Conservation (phyloP, 2,329 filamentous ascomycete genomes). For the Neofusicoccum umdonicola region DNA sequence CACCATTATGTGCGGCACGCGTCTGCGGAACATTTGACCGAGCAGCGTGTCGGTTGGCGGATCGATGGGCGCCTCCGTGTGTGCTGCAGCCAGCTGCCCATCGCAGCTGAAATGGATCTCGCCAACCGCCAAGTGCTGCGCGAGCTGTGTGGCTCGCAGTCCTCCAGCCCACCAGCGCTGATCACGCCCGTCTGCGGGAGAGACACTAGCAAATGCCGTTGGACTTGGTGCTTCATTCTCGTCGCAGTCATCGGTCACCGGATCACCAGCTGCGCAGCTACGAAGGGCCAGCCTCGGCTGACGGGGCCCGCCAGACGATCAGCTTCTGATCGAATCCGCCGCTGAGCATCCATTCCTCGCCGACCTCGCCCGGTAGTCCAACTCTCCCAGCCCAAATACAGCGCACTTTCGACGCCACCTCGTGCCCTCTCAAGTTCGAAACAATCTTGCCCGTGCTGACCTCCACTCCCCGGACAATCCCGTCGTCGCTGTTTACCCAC, state of each 20-base stretch:
- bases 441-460: conserved; percentile 57
- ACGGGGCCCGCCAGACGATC: conserved; percentile 50
- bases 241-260: conserved; percentile 1
- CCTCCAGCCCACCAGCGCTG: neutral
- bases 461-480: conserved; percentile 60
- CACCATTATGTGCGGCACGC: conserved; percentile 7
- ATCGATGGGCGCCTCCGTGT: neutral
- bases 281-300: conserved; percentile 1
- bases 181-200: neutral
- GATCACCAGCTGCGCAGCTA: conserved; percentile 1
- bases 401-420: conserved; percentile 57
- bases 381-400: conserved; percentile 57
- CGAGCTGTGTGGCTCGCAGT: neutral
- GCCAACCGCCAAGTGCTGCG: neutral
- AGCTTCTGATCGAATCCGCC: conserved; percentile 64
- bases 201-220: neutral
- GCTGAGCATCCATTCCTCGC: conserved; percentile 57
- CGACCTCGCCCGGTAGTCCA: conserved; percentile 24
- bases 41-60: neutral
- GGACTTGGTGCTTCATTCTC: neutral
- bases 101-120: neutral
- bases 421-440: conserved; percentile 53
- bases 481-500: conserved; percentile 66
- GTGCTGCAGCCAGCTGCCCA: conserved; percentile 1
- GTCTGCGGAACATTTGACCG: neutral